Base-by-base conservation (phyloP, 345 rosid species). In the Corymbia maculata region DNA sequence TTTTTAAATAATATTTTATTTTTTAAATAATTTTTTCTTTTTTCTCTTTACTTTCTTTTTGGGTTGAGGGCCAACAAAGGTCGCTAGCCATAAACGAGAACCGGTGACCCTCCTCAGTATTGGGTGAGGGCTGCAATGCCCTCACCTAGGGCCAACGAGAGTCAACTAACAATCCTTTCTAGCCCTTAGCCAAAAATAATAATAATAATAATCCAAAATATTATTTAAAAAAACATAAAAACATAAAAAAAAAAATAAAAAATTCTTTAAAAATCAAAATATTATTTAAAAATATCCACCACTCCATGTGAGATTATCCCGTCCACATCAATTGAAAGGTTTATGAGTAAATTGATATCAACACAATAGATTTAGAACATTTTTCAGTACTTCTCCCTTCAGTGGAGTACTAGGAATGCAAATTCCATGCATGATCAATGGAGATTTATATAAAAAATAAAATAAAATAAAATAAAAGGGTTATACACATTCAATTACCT, bases 11-110 rank as follows among this genome's bases (percentile, higher is more conserved):
- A 3, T 2, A 22, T 22, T 22, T 55, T 55, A 13, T 50, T 53
- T 53, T 53, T 0, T 21, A n/a, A n/a, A n/a, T n/a, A n/a, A n/a
- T 0, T 53, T 3, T 53, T 19, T 1, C 19, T 0, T 53, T 55
- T 9, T 55, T 22, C 28, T 55, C 12, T 55, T 55, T 22, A 55
- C 24, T 55, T 55, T 55, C 28, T 7, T 55, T 55, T 55, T 55
- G 61, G 12, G 61, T 22, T 22, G 61, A 55, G 61, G 61, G 0
- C 3, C 6, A 0, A 0, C 24, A 28, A 55, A 12, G 61, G 28
- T 22, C 13, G 0, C 5, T 47, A 47, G 8, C 49, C 42, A 36
- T 36, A 36, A 4, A 4, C 42, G 4, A 36, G 42, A 36, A 36
- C 42, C 42, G 4, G 42, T 36, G 42, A 36, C 42, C 42, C 42